Evolutionary conservation across 2,329 filamentous ascomycete genomes (phyloP), one percentile per base, ranked within the genome.

Genomic region (Cladosporium sphaerospermum): DNA sequence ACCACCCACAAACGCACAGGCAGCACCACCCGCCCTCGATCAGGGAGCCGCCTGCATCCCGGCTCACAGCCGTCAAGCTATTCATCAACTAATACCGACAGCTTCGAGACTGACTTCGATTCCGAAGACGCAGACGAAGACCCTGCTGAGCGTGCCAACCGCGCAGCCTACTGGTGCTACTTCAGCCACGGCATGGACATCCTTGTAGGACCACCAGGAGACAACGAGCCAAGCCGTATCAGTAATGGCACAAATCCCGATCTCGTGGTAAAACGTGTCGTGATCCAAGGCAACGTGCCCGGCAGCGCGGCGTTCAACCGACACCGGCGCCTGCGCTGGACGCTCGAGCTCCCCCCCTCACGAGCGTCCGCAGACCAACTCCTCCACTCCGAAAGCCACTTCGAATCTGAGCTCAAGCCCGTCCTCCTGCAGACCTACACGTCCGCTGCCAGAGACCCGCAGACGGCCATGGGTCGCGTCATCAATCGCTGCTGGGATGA

Each of bases 271-370:
- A 93, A 88, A 0, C 97, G 97, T 67, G 69, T 99, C n/a, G 82
- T 97, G 14, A 78, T 99, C 2, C 93, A 99, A 68, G 89, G 88
- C 41, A 99, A 99, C 63, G 84, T 97, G 2, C 93, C 93, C 1
- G 93, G 93, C 0, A 96, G 90, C 1, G 97, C 96, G 67, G 88
- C 92, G 9, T 99, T 99, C 73, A 97, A 99, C 70, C 83, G 93
- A 4, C 90, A 97, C 69, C 84, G 92, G 14, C 83, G 93, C 56
- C 89, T 88, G 62, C 83, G 91, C 39, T 99, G 93, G 93, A 83
- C 84, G 48, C 71, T 80, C 39, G 68, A 72, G n/a, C 54, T 66
- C 4, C 51, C 51, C 2, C 16, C 23, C 9, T 14, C 36, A 14
- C 54, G 65, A 4, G 67, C 75, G 66, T 70, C 32, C 59, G 74